Evolutionary conservation across 192 early-diverging fungal species (phyloP).

Genomic region (Ambispora gerdemannii): DNA sequence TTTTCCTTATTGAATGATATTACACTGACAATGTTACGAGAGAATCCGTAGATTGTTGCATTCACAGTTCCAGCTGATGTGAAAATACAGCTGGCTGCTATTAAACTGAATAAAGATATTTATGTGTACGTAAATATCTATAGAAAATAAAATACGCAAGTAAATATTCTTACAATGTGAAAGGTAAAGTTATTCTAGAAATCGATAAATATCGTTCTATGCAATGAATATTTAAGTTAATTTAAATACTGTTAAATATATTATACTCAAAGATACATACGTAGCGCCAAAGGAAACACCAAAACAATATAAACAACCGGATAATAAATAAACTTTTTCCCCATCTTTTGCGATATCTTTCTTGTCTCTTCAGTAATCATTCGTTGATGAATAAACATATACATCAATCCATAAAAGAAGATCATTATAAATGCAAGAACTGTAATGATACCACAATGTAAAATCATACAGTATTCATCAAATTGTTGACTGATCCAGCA

Average conservation of each 20-base stretch:
- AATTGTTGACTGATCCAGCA: background rate
- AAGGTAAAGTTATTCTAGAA: background rate
- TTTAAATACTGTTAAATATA: background rate
- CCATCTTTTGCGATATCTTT: background rate
- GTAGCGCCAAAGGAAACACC: background rate
- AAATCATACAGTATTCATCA: background rate
- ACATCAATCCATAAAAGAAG: background rate
- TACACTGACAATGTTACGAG: background rate
- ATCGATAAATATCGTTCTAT: background rate
- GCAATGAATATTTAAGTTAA: background rate
- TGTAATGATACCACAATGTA: background rate
- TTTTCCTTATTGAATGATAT: too few species aligned
- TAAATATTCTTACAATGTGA: background rate
- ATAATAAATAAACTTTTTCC: background rate
- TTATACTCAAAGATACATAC: background rate
- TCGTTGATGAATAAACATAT: background rate
- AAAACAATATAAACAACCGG: background rate
- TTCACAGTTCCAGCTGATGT: background rate
- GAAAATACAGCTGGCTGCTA: background rate
- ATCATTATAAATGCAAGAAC: background rate
- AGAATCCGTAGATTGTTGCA: background rate
- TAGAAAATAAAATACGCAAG: background rate
- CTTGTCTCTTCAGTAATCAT: background rate
- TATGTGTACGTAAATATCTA: background rate
- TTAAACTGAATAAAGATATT: background rate